phyloP scores from a whole-genome alignment of 148 eudicot species.

The Rhododendron mucronatum region DNA sequence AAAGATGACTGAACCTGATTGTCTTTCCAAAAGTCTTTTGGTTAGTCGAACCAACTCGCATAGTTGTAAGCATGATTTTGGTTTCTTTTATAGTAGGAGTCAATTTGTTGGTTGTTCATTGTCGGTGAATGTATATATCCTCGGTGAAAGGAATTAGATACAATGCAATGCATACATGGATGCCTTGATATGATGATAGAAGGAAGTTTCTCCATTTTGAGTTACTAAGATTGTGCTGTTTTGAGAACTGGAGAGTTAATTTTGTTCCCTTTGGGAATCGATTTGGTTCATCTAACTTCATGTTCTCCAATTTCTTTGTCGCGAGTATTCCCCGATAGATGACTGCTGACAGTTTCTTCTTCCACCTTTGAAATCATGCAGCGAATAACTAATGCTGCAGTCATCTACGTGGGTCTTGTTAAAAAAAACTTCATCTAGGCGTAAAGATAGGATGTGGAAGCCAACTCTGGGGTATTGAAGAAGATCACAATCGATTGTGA shows the following conservation, averaged over 20 bases:
- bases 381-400: not conserved
- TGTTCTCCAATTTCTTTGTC: not conserved
- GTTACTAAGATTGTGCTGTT: not conserved
- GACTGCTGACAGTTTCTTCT: not conserved
- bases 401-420: not conserved
- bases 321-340: not conserved
- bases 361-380: not conserved
- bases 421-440: not conserved
- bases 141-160: not conserved
- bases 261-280: not conserved
- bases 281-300: not conserved
- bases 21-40: slow-evolving; percentile 1
- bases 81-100: not conserved
- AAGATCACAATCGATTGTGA: not conserved
- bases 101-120: not conserved
- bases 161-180: not conserved
- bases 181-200: not conserved
- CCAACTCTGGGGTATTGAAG: not conserved
- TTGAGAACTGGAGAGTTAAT: not conserved
- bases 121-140: not conserved
- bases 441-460: not conserved
- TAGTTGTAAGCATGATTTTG: not conserved
- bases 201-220: not conserved
- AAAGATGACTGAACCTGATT: not conserved
- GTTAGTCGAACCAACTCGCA: not conserved